Percentiles rank a stretch among this genome's conserved stretches.
Evolutionary conservation across 352 stramenopile species (phyloP).

Genomic region (Phytophthora syringae): DNA sequence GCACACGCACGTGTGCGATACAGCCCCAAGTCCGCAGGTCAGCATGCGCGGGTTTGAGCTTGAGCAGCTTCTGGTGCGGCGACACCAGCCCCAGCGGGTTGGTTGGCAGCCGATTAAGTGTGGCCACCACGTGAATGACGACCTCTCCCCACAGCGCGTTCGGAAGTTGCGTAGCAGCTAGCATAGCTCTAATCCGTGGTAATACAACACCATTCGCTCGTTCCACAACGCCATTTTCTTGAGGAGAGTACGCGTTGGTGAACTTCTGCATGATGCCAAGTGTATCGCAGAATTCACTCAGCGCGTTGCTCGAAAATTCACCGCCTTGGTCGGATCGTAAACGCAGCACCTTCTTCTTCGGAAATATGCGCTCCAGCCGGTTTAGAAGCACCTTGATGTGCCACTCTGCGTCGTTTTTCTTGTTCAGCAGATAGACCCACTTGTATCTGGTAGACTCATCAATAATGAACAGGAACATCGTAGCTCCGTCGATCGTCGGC

Average conservation of each 20-base stretch:
- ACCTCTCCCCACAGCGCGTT: no score
- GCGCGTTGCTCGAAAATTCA: not conserved
- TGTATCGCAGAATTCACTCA: not conserved
- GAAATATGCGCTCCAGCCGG: not conserved
- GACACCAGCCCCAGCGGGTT: no score
- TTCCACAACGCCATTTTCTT: conserved; percentile 18
- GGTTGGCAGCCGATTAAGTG: no score
- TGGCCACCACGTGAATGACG: no score
- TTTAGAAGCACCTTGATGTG: not conserved
- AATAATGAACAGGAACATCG: not conserved
- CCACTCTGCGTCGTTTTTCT: not conserved
- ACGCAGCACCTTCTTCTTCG: not conserved
- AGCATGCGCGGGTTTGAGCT: no score
- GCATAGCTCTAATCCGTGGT: no score
- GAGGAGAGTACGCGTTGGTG: conserved; percentile 6
- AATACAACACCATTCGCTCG: conserved; percentile 8
- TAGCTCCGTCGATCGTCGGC: not conserved
- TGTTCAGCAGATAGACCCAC: not conserved
- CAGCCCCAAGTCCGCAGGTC: no score
- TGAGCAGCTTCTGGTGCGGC: no score
- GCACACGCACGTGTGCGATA: conserved; percentile 1
- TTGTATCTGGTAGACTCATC: not conserved
- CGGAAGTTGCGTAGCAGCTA: no score
- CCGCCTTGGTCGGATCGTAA: not conserved
- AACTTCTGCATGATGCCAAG: not conserved